phyloP scores from a whole-genome alignment of 768 basidiomycete species.

The Collybia sordida region DNA sequence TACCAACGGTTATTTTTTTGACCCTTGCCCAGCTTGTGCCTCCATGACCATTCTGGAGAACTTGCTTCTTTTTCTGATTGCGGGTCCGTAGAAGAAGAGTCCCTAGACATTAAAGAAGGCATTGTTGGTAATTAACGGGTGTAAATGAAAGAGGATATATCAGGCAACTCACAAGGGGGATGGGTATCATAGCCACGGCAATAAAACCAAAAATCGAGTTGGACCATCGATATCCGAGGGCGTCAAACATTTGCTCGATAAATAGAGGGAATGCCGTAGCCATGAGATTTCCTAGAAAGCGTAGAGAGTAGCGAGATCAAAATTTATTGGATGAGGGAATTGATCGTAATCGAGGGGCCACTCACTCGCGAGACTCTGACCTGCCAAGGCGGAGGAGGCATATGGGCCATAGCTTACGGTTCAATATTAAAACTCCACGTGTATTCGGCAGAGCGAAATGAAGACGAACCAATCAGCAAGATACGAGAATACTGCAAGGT shows the following conservation, averaged over 20 bases:
- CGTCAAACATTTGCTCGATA: conserved; percentile 55
- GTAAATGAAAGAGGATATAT: neutral
- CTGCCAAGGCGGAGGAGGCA: conserved; percentile 70
- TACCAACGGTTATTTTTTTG: no score
- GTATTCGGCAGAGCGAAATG: neutral
- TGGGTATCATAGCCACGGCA: conserved; percentile 51
- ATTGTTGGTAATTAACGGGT: neutral
- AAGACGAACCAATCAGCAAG: conserved; percentile 58
- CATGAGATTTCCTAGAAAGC: conserved; percentile 44
- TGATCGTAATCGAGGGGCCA: conserved; percentile 7
- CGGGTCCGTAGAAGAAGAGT: conserved; percentile 41
- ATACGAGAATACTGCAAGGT: conserved; percentile 59
- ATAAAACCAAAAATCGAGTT: conserved; percentile 56
- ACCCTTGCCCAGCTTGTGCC: conserved; percentile 3
- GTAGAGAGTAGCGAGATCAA: neutral
- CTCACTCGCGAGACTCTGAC: conserved; percentile 60
- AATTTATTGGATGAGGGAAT: neutral
- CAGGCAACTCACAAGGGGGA: conserved; percentile 49
- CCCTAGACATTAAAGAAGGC: conserved; percentile 22
- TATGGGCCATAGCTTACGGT: conserved; percentile 49
- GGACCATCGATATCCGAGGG: conserved; percentile 59
- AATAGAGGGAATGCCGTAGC: conserved; percentile 63
- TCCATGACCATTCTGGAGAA: conserved; percentile 40
- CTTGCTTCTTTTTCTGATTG: conserved; percentile 37
- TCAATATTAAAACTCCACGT: neutral